Base-by-base conservation (phyloP, 106 monocot species). In the Triglochin maritima region DNA sequence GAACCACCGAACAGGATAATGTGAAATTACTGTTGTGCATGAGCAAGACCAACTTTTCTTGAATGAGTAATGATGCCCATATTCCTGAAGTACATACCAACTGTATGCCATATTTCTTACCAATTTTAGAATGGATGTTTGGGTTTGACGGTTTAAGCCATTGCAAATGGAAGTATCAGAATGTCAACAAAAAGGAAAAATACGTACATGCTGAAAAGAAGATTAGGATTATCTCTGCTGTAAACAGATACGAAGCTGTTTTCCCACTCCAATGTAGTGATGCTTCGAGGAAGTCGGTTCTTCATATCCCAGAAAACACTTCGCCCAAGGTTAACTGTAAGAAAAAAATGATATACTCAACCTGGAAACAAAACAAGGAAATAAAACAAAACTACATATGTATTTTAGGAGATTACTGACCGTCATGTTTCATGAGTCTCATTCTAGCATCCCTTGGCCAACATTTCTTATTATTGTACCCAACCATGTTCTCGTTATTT, bases 281-380 rank as follows among this genome's bases (percentile, higher is more conserved):
- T 98, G 73, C 96, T 98, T 59, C 96, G 78, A 66, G 96, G 96
- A 65, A 98, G 86, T 6, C 96, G 79, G 57, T 98, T 98, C 72
- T 86, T 98, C 96, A 98, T 98, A 70, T 98, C 96, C 96, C 96
- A 98, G 59, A 98, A 98, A 15, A 92, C 96, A 84, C 96, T 98
- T 83, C 96, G 78, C 57, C 96, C 96, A 81, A 98, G 96, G 64
- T 98, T 98, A 9, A 98, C 94, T 94, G 81, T 56, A 53, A 44
- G 58, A 43, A 12, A 53, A 53, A 72, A 42, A 74, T 59, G 4
- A 60, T 53, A 17, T 44, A 16, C 50, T 49, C 7, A 52, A 7
- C 6, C 9, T 44, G 7, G 6, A 56, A 48, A 49, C 47, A 46
- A 14, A 7, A 47, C 5, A 3, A 7, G 64, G 3, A 29, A 2